Conservation (phyloP, 1,284 basidiomycete genomes). For the Cerioporus squamosus region DNA sequence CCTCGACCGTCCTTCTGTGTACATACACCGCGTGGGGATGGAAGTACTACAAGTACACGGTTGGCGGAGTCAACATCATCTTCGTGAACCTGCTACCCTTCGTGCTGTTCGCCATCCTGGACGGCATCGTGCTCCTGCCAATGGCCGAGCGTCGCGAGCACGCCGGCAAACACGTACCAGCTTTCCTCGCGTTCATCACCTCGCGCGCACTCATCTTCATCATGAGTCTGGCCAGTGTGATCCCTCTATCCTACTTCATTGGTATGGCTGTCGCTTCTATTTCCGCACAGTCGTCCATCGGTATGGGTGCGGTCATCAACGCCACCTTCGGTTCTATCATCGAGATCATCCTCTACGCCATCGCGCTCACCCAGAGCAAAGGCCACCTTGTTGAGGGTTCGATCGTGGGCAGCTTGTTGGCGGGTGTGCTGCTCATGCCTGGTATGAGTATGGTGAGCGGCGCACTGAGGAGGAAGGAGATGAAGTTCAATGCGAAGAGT, state of each 20-base stretch:
- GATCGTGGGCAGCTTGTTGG: slow-evolving; percentile 92
- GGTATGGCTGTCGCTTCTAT: slow-evolving; percentile 99
- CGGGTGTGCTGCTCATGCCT: slow-evolving; percentile 97
- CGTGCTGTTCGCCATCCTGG: slow-evolving; percentile 95
- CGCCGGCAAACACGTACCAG: slow-evolving; percentile 61
- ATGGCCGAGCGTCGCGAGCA: slow-evolving; percentile 63
- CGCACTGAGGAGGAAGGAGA: slow-evolving; percentile 91
- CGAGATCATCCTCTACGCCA: slow-evolving; percentile 93
- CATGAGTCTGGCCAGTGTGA: slow-evolving; percentile 88
- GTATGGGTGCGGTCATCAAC: slow-evolving; percentile 99
- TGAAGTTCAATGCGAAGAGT: slow-evolving; percentile 97
- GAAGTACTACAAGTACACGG: slow-evolving; percentile 99
- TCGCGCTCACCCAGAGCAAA: slow-evolving; percentile 89
- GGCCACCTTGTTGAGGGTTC: slow-evolving; percentile 96
- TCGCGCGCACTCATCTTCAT: slow-evolving; percentile 86
- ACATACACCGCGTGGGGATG: slow-evolving; percentile 91
- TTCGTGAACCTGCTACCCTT: slow-evolving; percentile 96
- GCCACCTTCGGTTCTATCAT: slow-evolving; percentile 99
- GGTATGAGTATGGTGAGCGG: slow-evolving; percentile 97
- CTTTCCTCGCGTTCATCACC: slow-evolving; percentile 72
- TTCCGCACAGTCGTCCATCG: slow-evolving; percentile 96
- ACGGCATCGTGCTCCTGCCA: slow-evolving; percentile 85
- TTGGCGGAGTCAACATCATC: slow-evolving; percentile 98
- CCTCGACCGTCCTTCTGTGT: slow-evolving; percentile 90
- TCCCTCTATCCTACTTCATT: slow-evolving; percentile 98